Conservation (phyloP, 345 rosid genomes). For the Hevea brasiliensis region DNA sequence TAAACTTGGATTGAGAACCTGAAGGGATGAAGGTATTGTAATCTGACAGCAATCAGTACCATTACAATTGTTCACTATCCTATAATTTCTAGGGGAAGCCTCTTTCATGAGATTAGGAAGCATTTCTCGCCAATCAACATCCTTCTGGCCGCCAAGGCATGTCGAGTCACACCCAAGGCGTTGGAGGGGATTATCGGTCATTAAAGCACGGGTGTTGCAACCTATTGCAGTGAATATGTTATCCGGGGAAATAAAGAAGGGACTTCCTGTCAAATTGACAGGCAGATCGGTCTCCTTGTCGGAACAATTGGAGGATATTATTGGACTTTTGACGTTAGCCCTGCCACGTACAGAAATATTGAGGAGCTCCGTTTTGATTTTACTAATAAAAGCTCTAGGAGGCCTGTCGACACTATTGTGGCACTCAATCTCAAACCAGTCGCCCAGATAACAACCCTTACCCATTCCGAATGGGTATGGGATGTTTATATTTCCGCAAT, state of each 20-base stretch:
- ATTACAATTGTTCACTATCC: neutral
- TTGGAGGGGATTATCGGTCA: neutral
- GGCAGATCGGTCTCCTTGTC: no score
- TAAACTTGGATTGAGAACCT: neutral
- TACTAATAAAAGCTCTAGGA: no score
- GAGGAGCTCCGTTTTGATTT: no score
- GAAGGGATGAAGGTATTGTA: neutral
- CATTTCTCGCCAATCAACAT: neutral
- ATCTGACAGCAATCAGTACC: neutral
- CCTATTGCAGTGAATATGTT: slow-evolving; percentile 15
- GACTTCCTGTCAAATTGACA: no score
- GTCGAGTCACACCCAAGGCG: neutral
- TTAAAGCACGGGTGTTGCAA: slow-evolving; percentile 10
- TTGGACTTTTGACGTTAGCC: neutral
- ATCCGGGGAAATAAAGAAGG: no score
- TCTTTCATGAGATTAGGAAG: neutral
- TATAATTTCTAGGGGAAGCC: no score
- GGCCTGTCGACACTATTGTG: neutral
- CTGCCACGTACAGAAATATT: neutral
- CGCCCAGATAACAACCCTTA: neutral
- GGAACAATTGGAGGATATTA: neutral
- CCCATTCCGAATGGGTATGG: slow-evolving; percentile 20
- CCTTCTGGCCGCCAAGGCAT: neutral
- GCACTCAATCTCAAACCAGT: slow-evolving; percentile 12
- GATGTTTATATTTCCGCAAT: no score